Evolutionary conservation across 345 rosid genomes (phyloP).

Genomic region (Alliaria petiolata): DNA sequence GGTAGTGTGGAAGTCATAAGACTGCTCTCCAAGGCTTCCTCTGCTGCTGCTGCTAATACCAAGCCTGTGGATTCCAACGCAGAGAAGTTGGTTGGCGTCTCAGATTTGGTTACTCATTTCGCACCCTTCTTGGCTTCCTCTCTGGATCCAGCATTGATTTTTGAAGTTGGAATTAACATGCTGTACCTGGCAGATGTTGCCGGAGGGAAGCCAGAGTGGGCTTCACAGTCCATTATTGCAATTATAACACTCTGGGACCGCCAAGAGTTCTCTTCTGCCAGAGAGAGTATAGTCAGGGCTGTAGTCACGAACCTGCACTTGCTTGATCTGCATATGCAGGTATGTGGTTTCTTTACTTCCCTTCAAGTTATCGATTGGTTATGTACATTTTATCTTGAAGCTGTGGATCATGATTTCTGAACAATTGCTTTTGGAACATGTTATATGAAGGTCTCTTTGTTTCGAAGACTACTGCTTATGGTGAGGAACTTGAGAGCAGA

Average conservation of each 20-base stretch:
- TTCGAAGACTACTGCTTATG: slow-evolving; percentile 93
- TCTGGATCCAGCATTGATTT: slow-evolving; percentile 88
- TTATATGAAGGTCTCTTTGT: slow-evolving; percentile 78
- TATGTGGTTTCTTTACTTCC: slow-evolving; percentile 15
- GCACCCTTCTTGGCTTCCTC: slow-evolving; percentile 93
- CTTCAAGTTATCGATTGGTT: neutral
- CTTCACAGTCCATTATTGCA: slow-evolving; percentile 89
- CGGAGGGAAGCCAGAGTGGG: slow-evolving; percentile 99
- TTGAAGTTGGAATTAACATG: slow-evolving; percentile 95
- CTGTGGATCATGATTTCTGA: slow-evolving; percentile 12
- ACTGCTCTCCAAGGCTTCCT: slow-evolving; percentile 60
- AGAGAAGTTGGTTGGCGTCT: slow-evolving; percentile 83
- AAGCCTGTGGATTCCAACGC: slow-evolving; percentile 64
- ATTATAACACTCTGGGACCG: slow-evolving; percentile 97
- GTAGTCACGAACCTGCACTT: slow-evolving; percentile 90
- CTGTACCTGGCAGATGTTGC: slow-evolving; percentile 93
- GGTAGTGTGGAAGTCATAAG: slow-evolving; percentile 74
- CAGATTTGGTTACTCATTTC: slow-evolving; percentile 81
- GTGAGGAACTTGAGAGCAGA: slow-evolving; percentile 97
- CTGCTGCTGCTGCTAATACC: slow-evolving; percentile 33
- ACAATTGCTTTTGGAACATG: slow-evolving; percentile 12
- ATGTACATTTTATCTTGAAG: neutral
- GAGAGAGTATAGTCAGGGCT: slow-evolving; percentile 97
- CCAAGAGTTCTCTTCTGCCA: slow-evolving; percentile 95
- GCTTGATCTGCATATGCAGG: slow-evolving; percentile 98